Evolutionary conservation across 371 early-diverging fungal genomes (phyloP), one percentile per base, ranked within the genome.

Genomic region (Mortierella sp.): DNA sequence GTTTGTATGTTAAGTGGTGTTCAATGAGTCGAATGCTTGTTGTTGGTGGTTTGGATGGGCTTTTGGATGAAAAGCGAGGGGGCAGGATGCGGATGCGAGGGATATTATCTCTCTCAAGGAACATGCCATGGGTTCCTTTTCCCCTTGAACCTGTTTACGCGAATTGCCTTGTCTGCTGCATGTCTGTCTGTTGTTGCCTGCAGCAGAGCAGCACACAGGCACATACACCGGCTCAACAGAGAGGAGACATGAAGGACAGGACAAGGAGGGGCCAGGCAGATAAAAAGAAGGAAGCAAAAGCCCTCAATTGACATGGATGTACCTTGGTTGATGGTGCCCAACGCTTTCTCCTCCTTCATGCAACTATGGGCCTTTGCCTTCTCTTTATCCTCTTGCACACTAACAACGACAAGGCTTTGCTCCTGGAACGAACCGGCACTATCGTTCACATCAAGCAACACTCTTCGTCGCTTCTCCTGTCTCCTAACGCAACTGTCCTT

Each of bases 391-490:
- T 51, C 51, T 55, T 54, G 46, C 57, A 37, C 57, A 54, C 53
- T 34, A 46, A 50, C 50, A 50, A 44, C 21, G 19, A n/a, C 21
- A 34, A 69, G 44, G 4, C 72, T 50, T 46, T 57, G 21, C 37
- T 53, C 48, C 72, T 46, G 53, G 57, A 55, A 44, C 78, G 43
- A 64, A 73, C 73, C 78, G 50, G 73, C 78, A 72, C 57, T 53
- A 72, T 73, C 46, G 67, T 67, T 67, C n/a, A 40, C 67, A 67
- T 16, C 67, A 67, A 67, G 13, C 50, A 67, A 24, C 43, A 37
- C 11, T 24, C 55, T 72, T 40, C 6, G 43, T 40, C 43, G 43
- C 54, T 59, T 59, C 57, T 57, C 67, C 67, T 67, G 46, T 28
- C 44, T 61, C 48, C 28, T 59, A 40, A 50, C 57, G 11, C 67